A percentile compares a stretch with the other conserved stretches of the same genome.
phyloP scores from a whole-genome alignment of 2,329 filamentous ascomycete species.

The Beauveria varroae region DNA sequence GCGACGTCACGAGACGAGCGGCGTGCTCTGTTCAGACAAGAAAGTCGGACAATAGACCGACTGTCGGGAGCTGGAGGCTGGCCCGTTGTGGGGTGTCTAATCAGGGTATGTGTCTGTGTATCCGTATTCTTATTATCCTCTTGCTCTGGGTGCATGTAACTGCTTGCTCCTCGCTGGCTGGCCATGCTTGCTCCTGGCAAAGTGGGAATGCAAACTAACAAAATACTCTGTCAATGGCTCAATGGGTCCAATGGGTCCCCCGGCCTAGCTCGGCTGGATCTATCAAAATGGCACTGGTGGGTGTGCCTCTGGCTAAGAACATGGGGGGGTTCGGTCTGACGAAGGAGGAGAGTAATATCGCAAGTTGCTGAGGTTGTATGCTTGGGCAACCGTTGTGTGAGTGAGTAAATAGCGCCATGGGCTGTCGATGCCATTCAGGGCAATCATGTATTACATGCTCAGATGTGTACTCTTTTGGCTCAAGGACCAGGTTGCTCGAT shows the following conservation, averaged over 20 bases:
- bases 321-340: slow-evolving; percentile 2
- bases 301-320: not conserved
- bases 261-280: not conserved
- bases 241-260: not conserved
- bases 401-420: not conserved
- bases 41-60: not conserved
- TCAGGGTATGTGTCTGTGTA: not conserved
- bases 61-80: not conserved
- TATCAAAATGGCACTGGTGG: not conserved
- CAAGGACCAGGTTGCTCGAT: not conserved
- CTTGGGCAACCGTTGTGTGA: not conserved
- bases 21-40: not conserved
- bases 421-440: not conserved
- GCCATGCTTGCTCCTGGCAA: not conserved
- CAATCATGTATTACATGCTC: not conserved
- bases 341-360: not conserved
- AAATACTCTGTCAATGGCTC: not conserved
- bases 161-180: too few species aligned
- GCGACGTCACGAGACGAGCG: slow-evolving; percentile 1
- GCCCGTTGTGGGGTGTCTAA: not conserved
- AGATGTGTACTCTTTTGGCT: not conserved
- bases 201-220: not conserved
- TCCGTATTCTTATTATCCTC: not conserved
- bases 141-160: not conserved
- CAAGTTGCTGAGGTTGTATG: not conserved